These are phyloP conservation scores for Sungouiozyma intestinalis DNA, from an alignment of 805 yeast genomes.

Conservation along the genomic window DNA sequence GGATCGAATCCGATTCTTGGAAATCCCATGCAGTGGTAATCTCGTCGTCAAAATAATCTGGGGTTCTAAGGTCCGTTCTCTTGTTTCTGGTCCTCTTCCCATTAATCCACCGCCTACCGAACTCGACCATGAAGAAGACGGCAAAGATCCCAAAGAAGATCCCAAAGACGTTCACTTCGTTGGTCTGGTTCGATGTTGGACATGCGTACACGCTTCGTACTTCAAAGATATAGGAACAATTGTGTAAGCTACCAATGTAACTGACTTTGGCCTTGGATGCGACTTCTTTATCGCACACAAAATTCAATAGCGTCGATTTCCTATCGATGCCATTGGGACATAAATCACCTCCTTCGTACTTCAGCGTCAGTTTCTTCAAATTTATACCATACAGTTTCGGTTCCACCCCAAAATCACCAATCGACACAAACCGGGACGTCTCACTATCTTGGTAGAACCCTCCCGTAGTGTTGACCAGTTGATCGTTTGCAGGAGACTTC, in stretches of 20 bases:
- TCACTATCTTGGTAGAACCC: conserved; percentile 43
- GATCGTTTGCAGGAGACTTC: conserved; percentile 8
- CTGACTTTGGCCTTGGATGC: conserved; percentile 52
- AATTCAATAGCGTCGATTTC: conserved; percentile 57
- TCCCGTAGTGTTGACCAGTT: conserved; percentile 32
- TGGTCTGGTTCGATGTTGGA: conserved; percentile 61
- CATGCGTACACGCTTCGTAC: conserved; percentile 81
- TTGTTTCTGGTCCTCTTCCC: conserved; percentile 1
- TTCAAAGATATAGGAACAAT: conserved; percentile 77
- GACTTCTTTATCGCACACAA: conserved; percentile 72
- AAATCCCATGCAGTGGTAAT: conserved; percentile 22
- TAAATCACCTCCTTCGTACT: conserved; percentile 58
- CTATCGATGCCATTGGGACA: conserved; percentile 47
- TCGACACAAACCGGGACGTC: conserved; percentile 29
- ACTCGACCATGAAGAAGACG: conserved; percentile 31
- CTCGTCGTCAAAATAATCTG: background rate
- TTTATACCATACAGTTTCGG: conserved; percentile 47
- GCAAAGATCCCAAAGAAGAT: conserved; percentile 47
- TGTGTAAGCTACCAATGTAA: conserved; percentile 60
- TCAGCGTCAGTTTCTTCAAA: conserved; percentile 48
- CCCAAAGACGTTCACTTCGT: conserved; percentile 55
- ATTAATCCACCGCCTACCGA: conserved; percentile 30
- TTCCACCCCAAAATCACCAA: conserved; percentile 49
- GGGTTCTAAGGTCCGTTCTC: background rate
- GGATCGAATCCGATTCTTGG: conserved; percentile 14